Evolutionary conservation across 345 rosid species (phyloP).

Genomic region (Schrenkiella parvula): DNA sequence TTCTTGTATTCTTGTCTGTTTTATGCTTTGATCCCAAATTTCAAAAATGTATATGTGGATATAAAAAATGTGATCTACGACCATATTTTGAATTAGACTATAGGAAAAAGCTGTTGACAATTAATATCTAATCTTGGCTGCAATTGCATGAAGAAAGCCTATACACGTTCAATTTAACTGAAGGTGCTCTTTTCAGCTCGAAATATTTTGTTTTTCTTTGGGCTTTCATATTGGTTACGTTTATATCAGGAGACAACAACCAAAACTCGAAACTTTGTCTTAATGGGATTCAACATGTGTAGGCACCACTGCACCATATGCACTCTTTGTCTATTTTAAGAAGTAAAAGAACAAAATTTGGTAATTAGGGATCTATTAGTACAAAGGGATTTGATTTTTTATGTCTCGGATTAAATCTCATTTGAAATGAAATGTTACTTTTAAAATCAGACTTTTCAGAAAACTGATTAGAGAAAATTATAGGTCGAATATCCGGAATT

Average conservation of each 20-base stretch:
- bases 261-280: background rate
- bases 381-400: too few relatives aligned
- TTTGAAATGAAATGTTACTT: too few relatives aligned
- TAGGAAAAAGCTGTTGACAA: background rate
- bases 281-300: background rate
- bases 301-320: background rate
- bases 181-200: background rate
- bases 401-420: too few relatives aligned
- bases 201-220: too few relatives aligned
- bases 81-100: background rate
- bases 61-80: background rate
- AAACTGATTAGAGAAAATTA: too few relatives aligned
- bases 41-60: background rate
- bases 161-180: background rate
- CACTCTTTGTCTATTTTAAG: background rate
- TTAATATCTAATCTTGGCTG: background rate
- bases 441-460: too few relatives aligned
- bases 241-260: background rate
- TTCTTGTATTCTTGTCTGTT: slow-evolving; percentile 28
- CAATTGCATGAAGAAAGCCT: background rate
- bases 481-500: too few relatives aligned
- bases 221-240: too few relatives aligned
- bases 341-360: too few relatives aligned
- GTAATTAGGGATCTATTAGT: too few relatives aligned
- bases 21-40: background rate